Evolutionary conservation across 306 rosid species (phyloP), one percentile per base, ranked within the genome.

Genomic region (Alnus glutinosa): DNA sequence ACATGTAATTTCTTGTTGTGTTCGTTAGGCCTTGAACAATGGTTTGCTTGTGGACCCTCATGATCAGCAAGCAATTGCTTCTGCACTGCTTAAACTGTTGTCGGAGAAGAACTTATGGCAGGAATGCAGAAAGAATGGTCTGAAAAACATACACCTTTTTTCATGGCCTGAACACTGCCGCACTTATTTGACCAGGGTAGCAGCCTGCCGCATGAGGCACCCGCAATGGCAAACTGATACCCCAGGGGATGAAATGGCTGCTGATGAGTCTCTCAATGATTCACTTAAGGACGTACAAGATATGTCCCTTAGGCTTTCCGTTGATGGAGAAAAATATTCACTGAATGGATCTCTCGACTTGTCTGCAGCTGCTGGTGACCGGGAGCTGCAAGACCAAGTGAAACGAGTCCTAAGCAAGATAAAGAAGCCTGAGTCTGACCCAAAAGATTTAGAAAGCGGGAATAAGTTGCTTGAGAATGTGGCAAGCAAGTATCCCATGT

Each of bases 131-230:
- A 90, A 86, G 73, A 90, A 88, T 78, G 94, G 94, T 71, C 85
- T 86, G 89, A 90, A 59, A 74, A 83, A 88, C 83, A 90, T 90
- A 63, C 94, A 90, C 81, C 88, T 90, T 46, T 90, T 88, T 79
- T 90, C 94, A 7, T 90, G 94, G 94, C 94, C 92, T 18, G 94
- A 87, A 19, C 94, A 90, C 55, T 90, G 94, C 67, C 90, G 94
- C 46, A 90, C 94, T 62, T 90, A 90, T 85, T 70, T 90, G 80
- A 90, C 92, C 16, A 82, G 94, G 76, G 88, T 90, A 32, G 94
- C 90, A 11, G 90, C 89, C 68, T 90, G 94, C 79, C 90, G 92
- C 18, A 88, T 88, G 89, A 90, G 94, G 74, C 89, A 90, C 81
- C 94, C 94, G 9, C 92, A 88, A 55, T 90, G 94, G 94, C 82